A percentile compares a stretch with the other conserved stretches of the same genome.
Evolutionary conservation across 257 asterid species (phyloP).

Genomic region (Asclepias syriaca): DNA sequence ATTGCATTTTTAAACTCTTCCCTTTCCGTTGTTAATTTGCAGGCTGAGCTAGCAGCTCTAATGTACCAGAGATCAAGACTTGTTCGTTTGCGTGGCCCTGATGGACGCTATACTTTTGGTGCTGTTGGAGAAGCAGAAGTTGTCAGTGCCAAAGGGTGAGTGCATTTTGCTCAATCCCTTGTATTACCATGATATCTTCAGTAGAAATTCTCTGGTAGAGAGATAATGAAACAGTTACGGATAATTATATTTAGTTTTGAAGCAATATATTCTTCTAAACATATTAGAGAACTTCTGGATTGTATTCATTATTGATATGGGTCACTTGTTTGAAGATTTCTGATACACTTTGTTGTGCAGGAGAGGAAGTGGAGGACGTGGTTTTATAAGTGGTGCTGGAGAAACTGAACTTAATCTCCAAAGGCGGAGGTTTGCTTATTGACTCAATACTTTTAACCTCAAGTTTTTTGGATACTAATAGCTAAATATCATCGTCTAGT

Average conservation of each 20-base stretch:
- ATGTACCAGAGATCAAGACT: conserved; percentile 93
- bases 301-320: background rate
- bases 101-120: conserved; percentile 82
- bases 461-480: background rate
- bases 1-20: background rate
- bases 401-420: conserved; percentile 99
- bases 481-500: background rate
- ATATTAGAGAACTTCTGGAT: background rate
- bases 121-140: conserved; percentile 83
- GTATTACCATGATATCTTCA: background rate
- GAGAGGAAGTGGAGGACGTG: conserved; percentile 99
- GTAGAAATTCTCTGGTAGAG: background rate
- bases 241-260: background rate
- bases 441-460: background rate
- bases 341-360: conserved; percentile 41
- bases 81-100: conserved; percentile 80
- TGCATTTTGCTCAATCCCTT: conserved; percentile 15
- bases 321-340: conserved; percentile 10
- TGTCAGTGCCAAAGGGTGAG: conserved; percentile 98
- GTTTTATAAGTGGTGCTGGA: conserved; percentile 98
- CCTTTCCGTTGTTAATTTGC: conserved; percentile 7
- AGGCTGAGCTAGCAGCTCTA: conserved; percentile 98
- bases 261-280: background rate
- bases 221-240: background rate
- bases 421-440: conserved; percentile 62